phyloP scores from a whole-genome alignment of 2,329 filamentous ascomycete species.

The Akanthomyces uredinophilus region DNA sequence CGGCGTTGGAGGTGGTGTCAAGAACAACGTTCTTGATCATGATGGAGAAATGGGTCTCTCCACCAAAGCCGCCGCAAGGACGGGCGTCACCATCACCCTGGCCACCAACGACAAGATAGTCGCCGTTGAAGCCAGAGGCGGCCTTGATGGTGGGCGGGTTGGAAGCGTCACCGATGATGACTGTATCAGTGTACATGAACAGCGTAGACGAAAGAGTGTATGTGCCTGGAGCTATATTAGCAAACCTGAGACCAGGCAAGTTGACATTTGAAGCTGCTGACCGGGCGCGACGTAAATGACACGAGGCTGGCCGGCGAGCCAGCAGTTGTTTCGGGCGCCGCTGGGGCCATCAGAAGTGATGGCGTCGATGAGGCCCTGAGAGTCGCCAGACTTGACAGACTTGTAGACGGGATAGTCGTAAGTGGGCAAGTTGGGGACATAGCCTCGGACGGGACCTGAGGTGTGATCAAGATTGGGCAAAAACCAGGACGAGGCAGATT shows the following conservation, averaged over 20 bases:
- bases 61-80: slow-evolving; percentile 17
- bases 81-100: slow-evolving; percentile 16
- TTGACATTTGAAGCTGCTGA: neutral
- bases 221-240: slow-evolving; percentile 15
- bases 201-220: slow-evolving; percentile 18
- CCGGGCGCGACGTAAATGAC: slow-evolving; percentile 19
- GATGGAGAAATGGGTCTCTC: slow-evolving; percentile 20
- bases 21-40: slow-evolving; percentile 21
- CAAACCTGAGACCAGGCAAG: neutral
- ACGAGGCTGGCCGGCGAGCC: slow-evolving; percentile 19
- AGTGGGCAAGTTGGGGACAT: slow-evolving; percentile 17
- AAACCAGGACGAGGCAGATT: slow-evolving; percentile 20
- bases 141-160: slow-evolving; percentile 67
- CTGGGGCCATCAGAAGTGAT: slow-evolving; percentile 14
- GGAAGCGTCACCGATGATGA: slow-evolving; percentile 72
- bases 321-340: slow-evolving; percentile 18
- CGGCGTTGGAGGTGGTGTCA: slow-evolving; percentile 18
- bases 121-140: slow-evolving; percentile 58
- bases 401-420: slow-evolving; percentile 20
- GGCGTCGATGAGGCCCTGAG: slow-evolving; percentile 7
- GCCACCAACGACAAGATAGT: slow-evolving; percentile 19
- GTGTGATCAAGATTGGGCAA: slow-evolving; percentile 20
- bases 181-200: slow-evolving; percentile 49
- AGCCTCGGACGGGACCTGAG: slow-evolving; percentile 18
- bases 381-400: slow-evolving; percentile 13